Base-by-base conservation (phyloP, 2,329 filamentous ascomycete species). In the Fusarium cicatricum region DNA sequence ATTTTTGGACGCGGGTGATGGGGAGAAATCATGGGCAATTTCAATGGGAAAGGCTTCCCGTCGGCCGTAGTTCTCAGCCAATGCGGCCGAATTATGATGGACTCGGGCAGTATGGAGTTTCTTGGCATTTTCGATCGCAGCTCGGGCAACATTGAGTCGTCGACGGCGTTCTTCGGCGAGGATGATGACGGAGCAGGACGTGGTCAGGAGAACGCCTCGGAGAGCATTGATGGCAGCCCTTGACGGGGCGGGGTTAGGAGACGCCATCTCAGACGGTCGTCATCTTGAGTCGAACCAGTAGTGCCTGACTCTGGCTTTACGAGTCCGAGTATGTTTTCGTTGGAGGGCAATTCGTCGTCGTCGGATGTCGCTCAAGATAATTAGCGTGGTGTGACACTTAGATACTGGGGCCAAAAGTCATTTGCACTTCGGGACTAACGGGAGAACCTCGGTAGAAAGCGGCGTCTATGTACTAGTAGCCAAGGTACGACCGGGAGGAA, bases 91-190 rank as follows among this genome's bases (percentile, higher is more conserved):
- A 15, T 68, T 70, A 21, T 70, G 70, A 23, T 69, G 69, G 23
- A 60, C 70, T 55, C 72, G 70, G 41, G 70, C 72, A 5, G 75
- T 76, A 52, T 79, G 82, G 10, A 85, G 67, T 52, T 78, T 83
- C 49, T 80, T 74, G 17, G 79, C 81, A 74, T 85, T 85, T 4
- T 81, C 76, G 31, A 83, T 75, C 14, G 81, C 80, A 16, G 80
- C 74, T 38, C 76, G 75, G 29, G 82, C 77, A 38, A 82, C 75
- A 49, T 80, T 80, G 57, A 85, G 80, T 21, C 82, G 79, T 52
- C 82, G 80, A 55, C 83, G 78, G 41, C 82, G 81, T 70, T 86
- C 83, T 70, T 86, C 83, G 52, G 83, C 76, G 50, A 86, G 73
- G 21, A 83, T 69, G 43, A 80, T 78, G 50, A 85, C 76, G 36